A percentile compares a stretch with the other conserved stretches of the same genome.
These are phyloP conservation scores for Pyrenophora teres DNA, from an alignment of 2,329 filamentous ascomycete species.

Conservation along the genomic window DNA sequence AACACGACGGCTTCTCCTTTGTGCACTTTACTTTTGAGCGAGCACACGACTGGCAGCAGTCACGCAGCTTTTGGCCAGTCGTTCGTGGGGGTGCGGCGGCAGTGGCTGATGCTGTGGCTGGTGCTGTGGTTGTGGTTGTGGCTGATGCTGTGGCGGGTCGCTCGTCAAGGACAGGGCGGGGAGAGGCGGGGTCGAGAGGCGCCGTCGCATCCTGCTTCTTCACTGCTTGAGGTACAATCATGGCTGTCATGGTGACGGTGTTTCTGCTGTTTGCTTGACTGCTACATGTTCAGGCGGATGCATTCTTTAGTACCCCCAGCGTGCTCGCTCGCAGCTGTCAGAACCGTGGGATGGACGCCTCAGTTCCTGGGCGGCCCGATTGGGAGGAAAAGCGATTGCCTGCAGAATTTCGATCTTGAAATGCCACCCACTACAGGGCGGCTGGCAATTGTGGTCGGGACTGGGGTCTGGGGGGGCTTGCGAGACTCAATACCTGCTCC, in stretches of 20 bases:
- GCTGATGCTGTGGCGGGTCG: neutral
- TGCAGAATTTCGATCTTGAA: no score
- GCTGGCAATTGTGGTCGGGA: no score
- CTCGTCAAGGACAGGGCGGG: neutral
- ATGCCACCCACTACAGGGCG: no score
- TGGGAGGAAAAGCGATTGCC: no score
- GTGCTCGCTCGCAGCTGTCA: no score
- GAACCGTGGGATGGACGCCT: no score
- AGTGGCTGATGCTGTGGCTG: neutral
- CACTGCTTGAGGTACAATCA: neutral
- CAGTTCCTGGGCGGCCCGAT: no score
- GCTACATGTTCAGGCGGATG: neutral
- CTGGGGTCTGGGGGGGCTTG: no score
- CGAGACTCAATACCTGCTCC: no score
- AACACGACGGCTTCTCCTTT: conserved; percentile 11
- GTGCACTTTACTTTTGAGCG: conserved; percentile 11
- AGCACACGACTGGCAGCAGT: conserved; percentile 14
- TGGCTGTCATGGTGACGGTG: neutral
- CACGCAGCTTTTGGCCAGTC: conserved; percentile 8
- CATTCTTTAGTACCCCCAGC: conserved; percentile 1
- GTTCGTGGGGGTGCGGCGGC: neutral
- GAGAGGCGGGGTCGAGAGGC: no score
- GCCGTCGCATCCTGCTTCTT: no score
- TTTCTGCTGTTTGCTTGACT: neutral
- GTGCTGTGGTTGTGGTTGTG: neutral